A percentile compares a stretch with the other conserved stretches of the same genome.
Conservation (phyloP, 805 yeast genomes). For the Priceomyces medius region DNA sequence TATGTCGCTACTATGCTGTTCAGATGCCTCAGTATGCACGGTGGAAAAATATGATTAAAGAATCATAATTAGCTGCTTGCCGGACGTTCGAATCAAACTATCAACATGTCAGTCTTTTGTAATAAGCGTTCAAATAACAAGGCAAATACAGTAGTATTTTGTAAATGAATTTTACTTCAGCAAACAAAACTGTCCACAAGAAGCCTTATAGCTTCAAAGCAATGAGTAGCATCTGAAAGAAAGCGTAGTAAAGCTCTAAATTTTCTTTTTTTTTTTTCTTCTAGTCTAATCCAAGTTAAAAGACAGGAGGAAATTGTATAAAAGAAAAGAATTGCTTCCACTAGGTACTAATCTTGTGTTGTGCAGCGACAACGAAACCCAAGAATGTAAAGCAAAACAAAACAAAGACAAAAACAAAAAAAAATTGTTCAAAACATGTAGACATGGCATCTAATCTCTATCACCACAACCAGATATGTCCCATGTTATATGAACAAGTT, state of each 20-base stretch:
- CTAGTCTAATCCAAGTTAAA: slow-evolving; percentile 3
- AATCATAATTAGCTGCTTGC: background rate
- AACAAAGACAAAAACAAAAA: slow-evolving; percentile 2
- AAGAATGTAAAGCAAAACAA: slow-evolving; percentile 7
- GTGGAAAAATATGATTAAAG: background rate
- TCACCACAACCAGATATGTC: too few relatives aligned
- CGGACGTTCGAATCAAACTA: background rate
- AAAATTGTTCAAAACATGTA: slow-evolving; percentile 1
- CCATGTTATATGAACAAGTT: too few relatives aligned
- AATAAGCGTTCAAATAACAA: background rate
- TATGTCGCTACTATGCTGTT: too few relatives aligned
- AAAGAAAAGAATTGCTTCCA: slow-evolving; percentile 4
- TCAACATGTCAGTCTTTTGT: background rate
- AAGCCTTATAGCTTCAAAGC: background rate
- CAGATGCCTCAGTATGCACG: background rate
- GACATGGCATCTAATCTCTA: background rate
- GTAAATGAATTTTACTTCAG: background rate
- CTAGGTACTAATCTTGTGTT: background rate
- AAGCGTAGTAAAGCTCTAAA: background rate
- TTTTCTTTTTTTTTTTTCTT: slow-evolving; percentile 2
- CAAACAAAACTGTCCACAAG: background rate
- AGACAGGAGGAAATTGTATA: background rate
- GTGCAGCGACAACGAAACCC: background rate
- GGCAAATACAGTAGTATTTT: background rate
- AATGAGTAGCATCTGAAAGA: background rate